Percentiles rank a stretch among this genome's conserved stretches.
Conservation (phyloP, 768 basidiomycete genomes). For the Suillus brevipes region DNA sequence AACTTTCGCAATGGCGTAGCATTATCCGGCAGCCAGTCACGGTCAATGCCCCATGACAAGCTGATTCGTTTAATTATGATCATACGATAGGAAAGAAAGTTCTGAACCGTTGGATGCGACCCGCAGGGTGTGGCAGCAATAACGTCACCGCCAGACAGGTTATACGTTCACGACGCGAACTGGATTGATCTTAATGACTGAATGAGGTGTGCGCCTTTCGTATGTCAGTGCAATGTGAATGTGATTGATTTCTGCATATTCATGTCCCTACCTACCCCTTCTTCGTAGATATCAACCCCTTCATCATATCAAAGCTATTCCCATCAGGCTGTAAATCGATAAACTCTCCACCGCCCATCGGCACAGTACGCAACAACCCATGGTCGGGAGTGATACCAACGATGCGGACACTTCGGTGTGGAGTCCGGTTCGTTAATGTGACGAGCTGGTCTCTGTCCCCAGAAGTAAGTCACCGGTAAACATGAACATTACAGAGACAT, state of each 20-base stretch:
- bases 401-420: conserved; percentile 72
- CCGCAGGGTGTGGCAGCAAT: too few relatives aligned
- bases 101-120: neutral
- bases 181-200: neutral
- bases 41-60: neutral
- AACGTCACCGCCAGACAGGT: too few relatives aligned
- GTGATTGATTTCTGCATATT: too few relatives aligned
- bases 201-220: neutral
- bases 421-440: conserved; percentile 74
- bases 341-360: conserved; percentile 41
- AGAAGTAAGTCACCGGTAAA: neutral
- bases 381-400: conserved; percentile 84
- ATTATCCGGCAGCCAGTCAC: neutral
- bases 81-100: neutral
- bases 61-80: neutral
- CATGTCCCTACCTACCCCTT: neutral
- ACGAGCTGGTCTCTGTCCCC: conserved; percentile 72
- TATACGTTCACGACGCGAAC: too few relatives aligned
- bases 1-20: neutral
- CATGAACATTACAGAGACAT: neutral
- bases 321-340: conserved; percentile 96
- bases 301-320: conserved; percentile 95
- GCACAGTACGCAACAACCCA: conserved; percentile 82
- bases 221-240: too few relatives aligned
- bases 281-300: conserved; percentile 39